Evolutionary conservation across 768 basidiomycete species (phyloP), one percentile per base, ranked within the genome.

Genomic region (Leccinum pellstonianum): DNA sequence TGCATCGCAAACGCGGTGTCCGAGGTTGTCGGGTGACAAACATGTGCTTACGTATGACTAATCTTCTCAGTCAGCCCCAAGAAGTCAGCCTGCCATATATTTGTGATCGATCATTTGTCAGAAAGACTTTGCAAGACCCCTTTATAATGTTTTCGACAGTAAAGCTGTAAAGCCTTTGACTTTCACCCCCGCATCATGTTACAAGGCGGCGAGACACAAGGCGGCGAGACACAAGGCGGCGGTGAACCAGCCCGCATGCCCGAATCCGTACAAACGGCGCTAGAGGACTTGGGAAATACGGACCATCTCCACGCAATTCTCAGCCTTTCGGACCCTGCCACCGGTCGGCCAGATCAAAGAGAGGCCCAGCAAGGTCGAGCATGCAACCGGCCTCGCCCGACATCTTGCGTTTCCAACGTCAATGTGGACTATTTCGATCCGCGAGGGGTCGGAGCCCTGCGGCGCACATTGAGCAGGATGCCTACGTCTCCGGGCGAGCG

Each of bases 391-490:
- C 55, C 58, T 35, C 58, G 57, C 9, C 47, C 63, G 1, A 15
- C 5, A 3, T 54, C 68, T 9, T 51, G 4, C n/a, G 31, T 60
- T 14, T 79, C 75, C 52, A 75, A 66, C 57, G 79, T 83, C 3
- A 70, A 75, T 25, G 58, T 83, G 19, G 81, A 79, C 50, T 79
- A 77, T 62, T 86, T 87, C 64, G 85, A 87, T 68, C 83, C 80
- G 1, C 64, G 65, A 19, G 86, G 85, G 9, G 78, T 83, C 37
- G 62, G 53, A 4, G 62, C 64, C 7, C 27, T 69, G 3, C 68
- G 69, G 21, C 66, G 43, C 5, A 61, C 63, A 1, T 21, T 69
- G 57, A 68, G 41, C 2, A 59, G 63, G 55, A 63, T 59, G 33
- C 58, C 68, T 10, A 62, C 61, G 2, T 58, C 58, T 21, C 60